These are phyloP conservation scores for Rosa persica DNA, from an alignment of 306 rosid genomes.

Conservation along the genomic window DNA sequence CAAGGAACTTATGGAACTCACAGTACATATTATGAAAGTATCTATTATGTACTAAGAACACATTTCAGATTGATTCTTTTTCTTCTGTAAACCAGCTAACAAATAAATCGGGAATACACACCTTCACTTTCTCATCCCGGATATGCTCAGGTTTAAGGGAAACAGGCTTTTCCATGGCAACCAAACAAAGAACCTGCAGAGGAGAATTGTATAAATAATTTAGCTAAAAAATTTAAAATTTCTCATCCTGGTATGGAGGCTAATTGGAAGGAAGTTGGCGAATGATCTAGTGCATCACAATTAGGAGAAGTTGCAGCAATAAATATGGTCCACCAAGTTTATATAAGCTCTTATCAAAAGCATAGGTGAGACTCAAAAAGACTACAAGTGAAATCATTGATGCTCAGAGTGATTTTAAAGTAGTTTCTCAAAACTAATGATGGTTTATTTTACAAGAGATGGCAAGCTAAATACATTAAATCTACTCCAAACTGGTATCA, in stretches of 20 bases:
- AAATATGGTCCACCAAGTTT: neutral
- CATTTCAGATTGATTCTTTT: neutral
- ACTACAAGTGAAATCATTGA: slow-evolving; percentile 6
- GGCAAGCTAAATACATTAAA: slow-evolving; percentile 13
- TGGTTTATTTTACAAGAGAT: neutral
- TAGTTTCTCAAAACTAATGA: slow-evolving; percentile 14
- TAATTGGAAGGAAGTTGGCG: neutral
- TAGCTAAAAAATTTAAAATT: neutral
- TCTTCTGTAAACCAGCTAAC: neutral
- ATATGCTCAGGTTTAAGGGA: slow-evolving; percentile 93
- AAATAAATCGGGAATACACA: slow-evolving; percentile 20
- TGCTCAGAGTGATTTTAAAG: neutral
- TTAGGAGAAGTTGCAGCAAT: neutral
- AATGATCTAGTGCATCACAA: neutral
- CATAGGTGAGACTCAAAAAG: neutral
- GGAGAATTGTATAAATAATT: neutral
- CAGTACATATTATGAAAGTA: slow-evolving; percentile 15
- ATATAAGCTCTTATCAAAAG: neutral
- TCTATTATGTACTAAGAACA: neutral
- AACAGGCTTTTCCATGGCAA: slow-evolving; percentile 96
- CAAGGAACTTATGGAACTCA: slow-evolving; percentile 20
- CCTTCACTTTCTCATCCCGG: slow-evolving; percentile 99
- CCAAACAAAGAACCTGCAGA: slow-evolving; percentile 82
- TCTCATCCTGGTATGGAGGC: neutral
- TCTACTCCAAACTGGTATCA: slow-evolving; percentile 25